Base-by-base conservation (phyloP, 306 rosid species). In the Cyclanthera cordifolia region DNA sequence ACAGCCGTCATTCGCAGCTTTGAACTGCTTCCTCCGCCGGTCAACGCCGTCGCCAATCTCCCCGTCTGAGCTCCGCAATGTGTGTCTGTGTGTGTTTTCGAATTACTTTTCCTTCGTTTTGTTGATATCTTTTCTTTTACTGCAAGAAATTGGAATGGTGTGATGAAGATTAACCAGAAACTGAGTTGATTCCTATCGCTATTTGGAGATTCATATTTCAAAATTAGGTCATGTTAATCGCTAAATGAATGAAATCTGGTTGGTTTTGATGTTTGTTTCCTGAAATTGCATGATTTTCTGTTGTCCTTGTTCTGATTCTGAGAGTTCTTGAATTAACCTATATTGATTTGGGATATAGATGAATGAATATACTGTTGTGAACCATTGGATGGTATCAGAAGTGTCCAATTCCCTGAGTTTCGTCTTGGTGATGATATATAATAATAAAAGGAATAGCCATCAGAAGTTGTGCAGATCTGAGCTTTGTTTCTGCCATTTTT, bases 41-140 rank as follows among this genome's bases (percentile, higher is more conserved):
- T 14, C 37, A 80, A 76, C 77, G 81, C 73, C 79, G 81, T 75
- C 81, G 84, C 48, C 34, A 77, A 69, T 55, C 82, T 80, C 72
- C 86, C 88, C 21, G 77, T 80, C 73, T 84, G 79, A 83, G 0
- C 28, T 25, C 10, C 48, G 12, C 39, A 45, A 2, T 41, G 32
- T 2, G 24, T 45, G n/a, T n/a, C n/a, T n/a, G n/a, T n/a, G n/a
- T n/a, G n/a, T n/a, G n/a, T n/a, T n/a, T n/a, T 43, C 43, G 6
- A 1, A 64, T 23, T 46, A 0, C 32, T 43, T 43, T 6, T 43
- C 41, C 34, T 43, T 41, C 20, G 32, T 64, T 64, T 64, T 21
- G 32, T 64, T 64, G 41, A 66, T 46, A 46, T 64, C 70, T 45
- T 66, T 46, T 52, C 16, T 46, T 46, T 66, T n/a, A n/a, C 53